phyloP scores from a whole-genome alignment of 345 rosid genomes.

The Sisymbrium altissimum region DNA sequence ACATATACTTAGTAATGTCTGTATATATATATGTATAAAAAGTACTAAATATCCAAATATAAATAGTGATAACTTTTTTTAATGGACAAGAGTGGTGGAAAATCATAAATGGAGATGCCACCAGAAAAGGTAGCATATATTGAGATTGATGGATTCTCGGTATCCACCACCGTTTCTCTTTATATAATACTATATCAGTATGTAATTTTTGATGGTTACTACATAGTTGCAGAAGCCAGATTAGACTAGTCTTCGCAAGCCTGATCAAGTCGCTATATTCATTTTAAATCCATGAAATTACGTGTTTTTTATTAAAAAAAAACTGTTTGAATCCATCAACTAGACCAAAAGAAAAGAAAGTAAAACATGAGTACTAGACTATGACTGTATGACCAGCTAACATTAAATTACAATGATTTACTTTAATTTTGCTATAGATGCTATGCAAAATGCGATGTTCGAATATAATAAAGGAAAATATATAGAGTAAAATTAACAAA shows the following conservation, averaged over 20 bases:
- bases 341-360: background rate
- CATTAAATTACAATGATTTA: background rate
- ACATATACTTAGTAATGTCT: background rate
- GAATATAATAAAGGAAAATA: background rate
- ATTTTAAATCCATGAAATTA: background rate
- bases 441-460: background rate
- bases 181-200: background rate
- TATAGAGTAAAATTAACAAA: background rate
- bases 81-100: slow-evolving; percentile 23
- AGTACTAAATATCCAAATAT: background rate
- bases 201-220: background rate
- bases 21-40: background rate
- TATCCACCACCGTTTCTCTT: slow-evolving; percentile 13
- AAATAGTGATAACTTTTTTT: background rate
- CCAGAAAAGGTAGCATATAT: slow-evolving; percentile 28
- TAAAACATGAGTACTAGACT: background rate
- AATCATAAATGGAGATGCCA: slow-evolving; percentile 33
- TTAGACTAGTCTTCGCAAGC: background rate
- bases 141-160: slow-evolving; percentile 37
- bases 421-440: background rate
- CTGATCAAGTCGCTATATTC: background rate
- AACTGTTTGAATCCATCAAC: too few relatives aligned
- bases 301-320: background rate
- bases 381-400: background rate
- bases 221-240: background rate